Base-by-base conservation (phyloP, 2,329 filamentous ascomycete species). In the Tolypocladium paradoxum region DNA sequence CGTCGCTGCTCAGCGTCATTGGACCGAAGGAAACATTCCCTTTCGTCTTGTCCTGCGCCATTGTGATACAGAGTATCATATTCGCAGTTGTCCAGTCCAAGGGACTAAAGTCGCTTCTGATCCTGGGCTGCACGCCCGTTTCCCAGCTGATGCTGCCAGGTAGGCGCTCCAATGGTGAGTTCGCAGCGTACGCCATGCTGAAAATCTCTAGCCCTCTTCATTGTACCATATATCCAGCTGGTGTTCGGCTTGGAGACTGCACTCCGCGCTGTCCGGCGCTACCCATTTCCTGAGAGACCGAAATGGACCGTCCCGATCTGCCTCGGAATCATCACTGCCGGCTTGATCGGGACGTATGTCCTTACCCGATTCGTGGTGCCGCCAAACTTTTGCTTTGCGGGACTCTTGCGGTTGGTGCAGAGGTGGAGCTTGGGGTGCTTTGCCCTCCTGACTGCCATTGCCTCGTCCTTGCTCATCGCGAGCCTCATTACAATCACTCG, bases 381-480 rank as follows among this genome's bases (percentile, higher is more conserved):
- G 45, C 74, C 75, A 6, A 76, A 83, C 57, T 74, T 77, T 51
- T 88, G 85, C 68, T 83, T 87, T 60, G 82, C 82, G 27, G 83
- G 81, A 6, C 72, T 88, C 8, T 81, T 87, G 58, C 87, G 81
- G 81, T 85, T 85, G 56, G 71, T 87, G 43, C 73, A 78, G 53
- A 74, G 72, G 58, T 88, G 82, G 68, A 76, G 81, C n/a, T 63
- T 75, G 16, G 75, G 77, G 6, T 78, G 76, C 54, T 77, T 87
- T 53, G 72, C 72, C 11, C 62, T 85, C 1, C 64, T 86, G 12
- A 65, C 76, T 24, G 62, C 72, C 22, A 72, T 84, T 45, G 69
- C 76, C n/a, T 64, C 73, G 36, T 62, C 76, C 27, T 68, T 86
- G 51, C 62, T 81, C 16, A 57, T 75, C 14, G 74, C 77, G 57